Base-by-base conservation (phyloP, 1,284 basidiomycete species). In the Ceratobasidium sp. region DNA sequence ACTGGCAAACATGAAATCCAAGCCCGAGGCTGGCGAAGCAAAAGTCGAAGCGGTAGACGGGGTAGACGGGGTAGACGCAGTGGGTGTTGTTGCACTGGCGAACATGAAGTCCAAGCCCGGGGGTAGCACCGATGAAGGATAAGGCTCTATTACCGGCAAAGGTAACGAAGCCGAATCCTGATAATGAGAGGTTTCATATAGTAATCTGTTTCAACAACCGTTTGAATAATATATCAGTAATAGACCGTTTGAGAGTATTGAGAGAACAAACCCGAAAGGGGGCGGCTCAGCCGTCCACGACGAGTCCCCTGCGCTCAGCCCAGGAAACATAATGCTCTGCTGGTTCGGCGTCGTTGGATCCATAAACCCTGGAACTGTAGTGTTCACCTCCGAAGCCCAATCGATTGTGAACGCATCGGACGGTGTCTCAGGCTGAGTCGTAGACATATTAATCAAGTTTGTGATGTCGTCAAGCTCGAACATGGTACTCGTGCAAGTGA, bases 201-300 rank as follows among this genome's bases (percentile, higher is more conserved):
- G 51, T n/a, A 23, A 23, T 53, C 51, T 53, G 51, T 53, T 53
- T 23, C 6, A n/a, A 53, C 51, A 53, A 53, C 20, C 20, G 51
- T 49, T 49, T 49, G 46, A 49, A 49, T 49, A 49, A 49, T 49
- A 49, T 23, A 53, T 53, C 51, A 53, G n/a, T 53, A 53, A 53
- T 53, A 53, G n/a, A 53, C n/a, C n/a, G 20, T 18, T 23, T 53
- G n/a, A 20, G 51, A 53, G 20, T 18, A 53, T 53, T 53, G 51
- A n/a, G n/a, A 20, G 20, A 53, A 53, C 51, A n/a, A 53, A 53
- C 51, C n/a, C 51, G n/a, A 23, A 53, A 53, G 15, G 51, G 51
- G 51, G n/a, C 51, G 51, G 51, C 51, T 53, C 51, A 53, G 51
- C 51, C 20, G n/a, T 53, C 51, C 51, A 53, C n/a, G 51, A 53